Percentiles rank a stretch among this genome's conserved stretches.
Evolutionary conservation across 495 filamentous ascomycete species (phyloP).

Genomic region (Penicillium subrubescens): DNA sequence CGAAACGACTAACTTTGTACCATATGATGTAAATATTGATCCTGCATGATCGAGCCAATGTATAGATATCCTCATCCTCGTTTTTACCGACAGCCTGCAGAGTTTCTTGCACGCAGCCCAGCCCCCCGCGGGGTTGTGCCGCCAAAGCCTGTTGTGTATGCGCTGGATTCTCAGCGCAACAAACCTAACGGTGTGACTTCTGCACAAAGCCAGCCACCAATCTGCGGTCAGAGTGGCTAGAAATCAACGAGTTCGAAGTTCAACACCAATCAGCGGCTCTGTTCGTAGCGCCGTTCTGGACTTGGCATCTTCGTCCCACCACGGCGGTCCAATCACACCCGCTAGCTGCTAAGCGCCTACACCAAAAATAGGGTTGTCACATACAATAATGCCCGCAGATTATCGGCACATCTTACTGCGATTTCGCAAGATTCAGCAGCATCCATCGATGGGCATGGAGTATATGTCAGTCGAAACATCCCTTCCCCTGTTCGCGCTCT

Average conservation of each 20-base stretch:
- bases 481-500: slow-evolving; percentile 22
- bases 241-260: background rate
- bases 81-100: background rate
- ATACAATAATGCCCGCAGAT: slow-evolving; percentile 11
- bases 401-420: slow-evolving; percentile 9
- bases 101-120: background rate
- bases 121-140: background rate
- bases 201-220: slow-evolving; percentile 17
- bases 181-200: slow-evolving; percentile 21
- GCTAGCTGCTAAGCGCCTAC: slow-evolving; percentile 24
- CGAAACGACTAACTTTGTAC: slow-evolving; percentile 28
- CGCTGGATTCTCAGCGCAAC: slow-evolving; percentile 9
- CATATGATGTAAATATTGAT: slow-evolving; percentile 35
- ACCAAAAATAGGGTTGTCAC: slow-evolving; percentile 31
- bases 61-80: slow-evolving; percentile 20
- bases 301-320: slow-evolving; percentile 20
- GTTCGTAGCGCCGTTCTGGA: slow-evolving; percentile 27
- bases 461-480: slow-evolving; percentile 31
- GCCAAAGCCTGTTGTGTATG: slow-evolving; percentile 11
- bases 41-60: slow-evolving; percentile 6
- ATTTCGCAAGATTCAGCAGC: slow-evolving; percentile 8
- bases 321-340: slow-evolving; percentile 26
- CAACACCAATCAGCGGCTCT: slow-evolving; percentile 18
- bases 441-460: slow-evolving; percentile 8
- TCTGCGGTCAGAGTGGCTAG: slow-evolving; percentile 1